Evolutionary conservation across 805 yeast species (phyloP).

Genomic region (Sugiyamaella floridensis): DNA sequence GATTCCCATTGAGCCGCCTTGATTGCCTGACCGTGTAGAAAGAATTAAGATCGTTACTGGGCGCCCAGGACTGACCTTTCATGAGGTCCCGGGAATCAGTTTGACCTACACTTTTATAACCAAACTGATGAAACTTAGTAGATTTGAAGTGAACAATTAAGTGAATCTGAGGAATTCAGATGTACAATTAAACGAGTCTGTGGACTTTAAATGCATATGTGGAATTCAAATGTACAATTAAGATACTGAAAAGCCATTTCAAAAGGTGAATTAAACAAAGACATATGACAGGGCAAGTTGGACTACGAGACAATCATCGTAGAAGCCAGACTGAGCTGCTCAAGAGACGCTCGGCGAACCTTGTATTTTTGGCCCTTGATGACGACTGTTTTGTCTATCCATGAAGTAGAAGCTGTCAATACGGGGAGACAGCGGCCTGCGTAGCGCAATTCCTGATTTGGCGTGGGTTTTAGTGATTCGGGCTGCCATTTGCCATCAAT

Average conservation of each 20-base stretch:
- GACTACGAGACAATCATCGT: not conserved
- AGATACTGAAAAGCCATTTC: too few species aligned
- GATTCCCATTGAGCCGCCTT: slow-evolving; percentile 1
- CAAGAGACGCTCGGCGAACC: slow-evolving; percentile 5
- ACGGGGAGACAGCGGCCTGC: slow-evolving; percentile 22
- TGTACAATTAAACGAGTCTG: too few species aligned
- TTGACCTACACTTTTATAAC: slow-evolving; percentile 26
- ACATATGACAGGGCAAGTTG: not conserved
- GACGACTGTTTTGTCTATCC: slow-evolving; percentile 21
- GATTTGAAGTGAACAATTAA: not conserved
- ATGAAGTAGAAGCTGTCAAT: slow-evolving; percentile 18
- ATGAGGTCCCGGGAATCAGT: slow-evolving; percentile 33
- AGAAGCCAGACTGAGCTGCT: not conserved
- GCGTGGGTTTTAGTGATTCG: slow-evolving; percentile 2
- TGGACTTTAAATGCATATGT: too few species aligned
- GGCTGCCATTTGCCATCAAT: slow-evolving; percentile 18
- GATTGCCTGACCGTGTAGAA: slow-evolving; percentile 18
- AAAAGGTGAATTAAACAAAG: not conserved
- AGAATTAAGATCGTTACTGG: slow-evolving; percentile 29
- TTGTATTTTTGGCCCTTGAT: slow-evolving; percentile 17
- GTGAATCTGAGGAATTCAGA: too few species aligned
- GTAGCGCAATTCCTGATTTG: slow-evolving; percentile 13
- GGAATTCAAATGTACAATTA: too few species aligned
- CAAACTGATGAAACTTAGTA: too few species aligned
- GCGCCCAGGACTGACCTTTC: slow-evolving; percentile 27